Evolutionary conservation across 1,139 yeast genomes (phyloP).

Genomic region (Zygoascus hellenicus): DNA sequence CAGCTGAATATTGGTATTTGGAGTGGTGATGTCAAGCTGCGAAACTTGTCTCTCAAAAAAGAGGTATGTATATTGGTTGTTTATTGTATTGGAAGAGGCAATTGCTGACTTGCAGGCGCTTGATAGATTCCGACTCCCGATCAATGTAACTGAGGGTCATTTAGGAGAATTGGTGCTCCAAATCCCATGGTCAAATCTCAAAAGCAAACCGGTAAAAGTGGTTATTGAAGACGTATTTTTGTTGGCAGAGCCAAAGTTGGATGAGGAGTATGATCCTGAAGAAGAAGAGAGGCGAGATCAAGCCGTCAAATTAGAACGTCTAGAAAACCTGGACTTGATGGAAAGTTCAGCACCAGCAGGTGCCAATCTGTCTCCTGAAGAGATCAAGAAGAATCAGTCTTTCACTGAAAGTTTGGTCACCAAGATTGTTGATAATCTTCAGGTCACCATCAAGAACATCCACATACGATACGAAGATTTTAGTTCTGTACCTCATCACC

Average conservation of each 20-base stretch:
- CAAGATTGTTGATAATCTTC: conserved; percentile 87
- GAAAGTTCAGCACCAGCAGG: conserved; percentile 27
- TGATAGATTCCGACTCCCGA: conserved; percentile 77
- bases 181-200: conserved; percentile 95
- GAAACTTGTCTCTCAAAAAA: conserved; percentile 66
- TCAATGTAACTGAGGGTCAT: conserved; percentile 88
- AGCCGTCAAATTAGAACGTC: conserved; percentile 57
- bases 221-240: conserved; percentile 84
- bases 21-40: conserved; percentile 93
- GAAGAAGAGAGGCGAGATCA: conserved; percentile 64
- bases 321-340: conserved; percentile 63
- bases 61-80: conserved; percentile 37
- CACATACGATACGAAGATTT: conserved; percentile 89
- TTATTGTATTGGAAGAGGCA: neutral
- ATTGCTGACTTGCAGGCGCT: conserved; percentile 45
- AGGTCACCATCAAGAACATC: conserved; percentile 85
- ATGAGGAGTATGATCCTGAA: conserved; percentile 49
- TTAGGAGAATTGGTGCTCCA: conserved; percentile 83
- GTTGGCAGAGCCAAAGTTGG: conserved; percentile 66
- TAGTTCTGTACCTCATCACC: conserved; percentile 41
- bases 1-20: conserved; percentile 94
- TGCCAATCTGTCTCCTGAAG: conserved; percentile 36
- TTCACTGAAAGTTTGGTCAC: conserved; percentile 85
- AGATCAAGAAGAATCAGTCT: conserved; percentile 58
- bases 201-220: conserved; percentile 87